A percentile compares a stretch with the other conserved stretches of the same genome.
These are phyloP conservation scores for Haematococcus lacustris DNA, from an alignment of 139 green algal genomes.

Conservation along the genomic window DNA sequence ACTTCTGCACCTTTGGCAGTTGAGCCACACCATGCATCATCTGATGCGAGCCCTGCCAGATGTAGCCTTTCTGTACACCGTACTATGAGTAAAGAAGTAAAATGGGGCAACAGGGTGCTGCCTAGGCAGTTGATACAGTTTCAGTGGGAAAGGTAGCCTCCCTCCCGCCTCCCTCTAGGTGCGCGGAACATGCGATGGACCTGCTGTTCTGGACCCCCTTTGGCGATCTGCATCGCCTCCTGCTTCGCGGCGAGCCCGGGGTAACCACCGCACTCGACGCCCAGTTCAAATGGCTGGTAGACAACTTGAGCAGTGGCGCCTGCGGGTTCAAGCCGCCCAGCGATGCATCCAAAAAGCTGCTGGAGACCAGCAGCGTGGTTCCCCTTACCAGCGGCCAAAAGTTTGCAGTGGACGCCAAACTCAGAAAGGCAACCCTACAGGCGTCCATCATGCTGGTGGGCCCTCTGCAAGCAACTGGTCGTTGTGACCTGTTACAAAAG, in stretches of 20 bases:
- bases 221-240: constrained; percentile 9
- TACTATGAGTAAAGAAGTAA: not conserved
- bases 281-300: constrained; percentile 33
- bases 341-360: not conserved
- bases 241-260: constrained; percentile 5
- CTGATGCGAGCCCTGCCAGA: too few species aligned
- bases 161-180: not conserved
- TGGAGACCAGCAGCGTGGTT: constrained; percentile 7
- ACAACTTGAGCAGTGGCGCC: not conserved
- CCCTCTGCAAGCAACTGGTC: not conserved
- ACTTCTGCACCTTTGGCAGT: not conserved
- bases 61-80: not conserved
- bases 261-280: constrained; percentile 8
- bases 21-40: not conserved
- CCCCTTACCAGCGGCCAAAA: constrained; percentile 14
- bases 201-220: constrained; percentile 15
- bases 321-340: not conserved
- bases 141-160: not conserved
- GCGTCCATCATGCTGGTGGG: constrained; percentile 26
- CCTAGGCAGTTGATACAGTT: not conserved
- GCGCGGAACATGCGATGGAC: constrained; percentile 1
- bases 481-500: not conserved
- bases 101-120: not conserved
- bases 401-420: constrained; percentile 17
- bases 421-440: constrained; percentile 13